Evolutionary conservation across 805 yeast genomes (phyloP).

Genomic region (Saccharomycopsis schoenii): DNA sequence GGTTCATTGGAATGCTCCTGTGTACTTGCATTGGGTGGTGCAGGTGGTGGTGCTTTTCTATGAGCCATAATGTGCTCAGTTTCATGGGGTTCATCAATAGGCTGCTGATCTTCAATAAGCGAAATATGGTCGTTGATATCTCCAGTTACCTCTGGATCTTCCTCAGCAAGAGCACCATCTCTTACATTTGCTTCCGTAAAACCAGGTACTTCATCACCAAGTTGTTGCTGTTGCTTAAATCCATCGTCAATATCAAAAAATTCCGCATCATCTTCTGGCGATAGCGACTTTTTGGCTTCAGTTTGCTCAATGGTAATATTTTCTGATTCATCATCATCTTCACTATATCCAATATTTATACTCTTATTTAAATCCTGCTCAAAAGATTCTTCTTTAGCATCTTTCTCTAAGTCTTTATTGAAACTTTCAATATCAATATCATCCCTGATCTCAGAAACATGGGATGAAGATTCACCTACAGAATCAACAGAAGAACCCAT

Average conservation of each 20-base stretch:
- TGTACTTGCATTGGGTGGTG: slow-evolving; percentile 13
- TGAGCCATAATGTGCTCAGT: slow-evolving; percentile 13
- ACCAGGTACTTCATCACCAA: neutral
- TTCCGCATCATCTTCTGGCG: neutral
- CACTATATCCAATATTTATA: slow-evolving; percentile 20
- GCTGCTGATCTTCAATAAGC: slow-evolving; percentile 11
- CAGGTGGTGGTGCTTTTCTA: slow-evolving; percentile 19
- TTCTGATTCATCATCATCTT: slow-evolving; percentile 2
- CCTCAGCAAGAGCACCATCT: neutral
- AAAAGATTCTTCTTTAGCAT: neutral
- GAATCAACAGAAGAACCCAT: neutral
- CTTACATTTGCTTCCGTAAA: neutral
- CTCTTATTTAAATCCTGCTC: slow-evolving; percentile 12
- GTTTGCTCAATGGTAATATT: neutral
- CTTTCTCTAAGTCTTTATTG: neutral
- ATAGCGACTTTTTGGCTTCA: neutral
- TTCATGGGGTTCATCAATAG: slow-evolving; percentile 15
- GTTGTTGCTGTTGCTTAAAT: neutral
- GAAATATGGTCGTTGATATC: slow-evolving; percentile 12
- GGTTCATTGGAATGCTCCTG: neutral
- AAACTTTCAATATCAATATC: slow-evolving; percentile 9
- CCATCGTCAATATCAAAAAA: neutral
- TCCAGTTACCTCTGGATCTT: neutral
- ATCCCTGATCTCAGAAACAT: slow-evolving; percentile 10
- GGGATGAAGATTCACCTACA: slow-evolving; percentile 1